phyloP scores from a whole-genome alignment of 495 filamentous ascomycete genomes.

The Cercophora samala region DNA sequence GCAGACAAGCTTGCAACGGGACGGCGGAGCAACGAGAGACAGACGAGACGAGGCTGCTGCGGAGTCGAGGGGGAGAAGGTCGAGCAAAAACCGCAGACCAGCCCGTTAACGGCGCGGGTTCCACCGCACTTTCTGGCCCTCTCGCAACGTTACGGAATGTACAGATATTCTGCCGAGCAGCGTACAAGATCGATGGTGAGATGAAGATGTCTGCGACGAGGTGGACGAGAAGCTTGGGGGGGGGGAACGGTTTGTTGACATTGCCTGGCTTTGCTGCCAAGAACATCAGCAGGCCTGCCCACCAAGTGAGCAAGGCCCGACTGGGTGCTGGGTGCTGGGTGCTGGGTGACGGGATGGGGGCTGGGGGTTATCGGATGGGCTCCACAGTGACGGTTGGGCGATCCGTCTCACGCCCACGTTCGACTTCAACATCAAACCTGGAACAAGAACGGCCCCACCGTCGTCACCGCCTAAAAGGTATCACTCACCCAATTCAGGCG shows the following conservation, averaged over 20 bases:
- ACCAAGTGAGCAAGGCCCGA: slow-evolving; percentile 3
- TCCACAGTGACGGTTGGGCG: slow-evolving; percentile 1
- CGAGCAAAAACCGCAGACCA: background rate
- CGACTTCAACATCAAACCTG: background rate
- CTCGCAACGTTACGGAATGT: too few species aligned
- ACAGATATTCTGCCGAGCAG: background rate
- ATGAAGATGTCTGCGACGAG: slow-evolving; percentile 5
- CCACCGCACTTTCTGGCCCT: background rate
- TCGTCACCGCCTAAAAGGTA: slow-evolving; percentile 1
- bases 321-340: background rate
- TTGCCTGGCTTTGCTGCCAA: slow-evolving; percentile 20
- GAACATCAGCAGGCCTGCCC: slow-evolving; percentile 3
- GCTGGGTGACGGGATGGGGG: background rate
- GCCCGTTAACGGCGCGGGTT: background rate
- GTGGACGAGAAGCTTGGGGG: background rate
- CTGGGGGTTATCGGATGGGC: slow-evolving; percentile 10
- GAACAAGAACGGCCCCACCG: background rate
- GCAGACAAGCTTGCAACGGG: slow-evolving; percentile 30
- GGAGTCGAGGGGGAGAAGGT: background rate
- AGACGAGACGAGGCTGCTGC: slow-evolving; percentile 14
- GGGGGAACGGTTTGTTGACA: slow-evolving; percentile 28
- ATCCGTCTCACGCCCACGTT: background rate
- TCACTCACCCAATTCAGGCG: slow-evolving; percentile 1
- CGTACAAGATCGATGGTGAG: slow-evolving; percentile 2
- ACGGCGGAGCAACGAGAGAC: slow-evolving; percentile 3